Base-by-base conservation (phyloP, 2,329 filamentous ascomycete genomes). In the Cladosporium halotolerans region DNA sequence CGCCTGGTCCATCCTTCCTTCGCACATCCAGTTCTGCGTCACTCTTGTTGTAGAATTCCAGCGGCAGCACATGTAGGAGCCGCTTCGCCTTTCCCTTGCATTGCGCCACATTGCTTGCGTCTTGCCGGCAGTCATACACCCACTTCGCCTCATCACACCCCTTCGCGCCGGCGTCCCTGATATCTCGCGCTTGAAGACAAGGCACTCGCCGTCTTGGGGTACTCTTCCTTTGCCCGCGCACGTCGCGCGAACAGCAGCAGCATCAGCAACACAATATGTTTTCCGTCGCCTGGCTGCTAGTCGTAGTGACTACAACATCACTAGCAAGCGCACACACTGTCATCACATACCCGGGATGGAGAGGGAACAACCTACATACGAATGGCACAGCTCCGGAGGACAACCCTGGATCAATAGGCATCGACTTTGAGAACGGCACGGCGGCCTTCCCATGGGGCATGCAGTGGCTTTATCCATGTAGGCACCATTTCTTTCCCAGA, bases 381-480 rank as follows among this genome's bases (percentile, higher is more conserved):
- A 95, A 89, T 68, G 82, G 81, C 2, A 83, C 68, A 66, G 10
- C 60, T 62, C 63, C 67, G 49, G 19, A 65, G 45, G 62, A 71
- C 39, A 66, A 69, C 13, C 66, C 71, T 1, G 66, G 68, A 10
- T 69, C 72, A 8, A 61, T 83, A 3, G 77, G 77, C 4, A 73
- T 72, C 28, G 73, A 70, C 52, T 63, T 67, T 14, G 62, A 68
- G 34, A 77, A 78, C 51, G 73, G 71, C 18, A 73, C 74, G 13
- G 64, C 67, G 14, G 66, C 72, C 0, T 93, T 82, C 62, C 90
- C 90, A 1, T 95, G 88, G 61, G 91, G 90, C 72, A 92, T 93
- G 88, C 87, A 95, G 75, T 96, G 90, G 90, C 83, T 85, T 69
- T 96, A 95, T 76, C 90, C 91, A 71, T 96, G 90, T 96, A 76